Base-by-base conservation (phyloP, 306 rosid genomes). In the Begonia masoniana region DNA sequence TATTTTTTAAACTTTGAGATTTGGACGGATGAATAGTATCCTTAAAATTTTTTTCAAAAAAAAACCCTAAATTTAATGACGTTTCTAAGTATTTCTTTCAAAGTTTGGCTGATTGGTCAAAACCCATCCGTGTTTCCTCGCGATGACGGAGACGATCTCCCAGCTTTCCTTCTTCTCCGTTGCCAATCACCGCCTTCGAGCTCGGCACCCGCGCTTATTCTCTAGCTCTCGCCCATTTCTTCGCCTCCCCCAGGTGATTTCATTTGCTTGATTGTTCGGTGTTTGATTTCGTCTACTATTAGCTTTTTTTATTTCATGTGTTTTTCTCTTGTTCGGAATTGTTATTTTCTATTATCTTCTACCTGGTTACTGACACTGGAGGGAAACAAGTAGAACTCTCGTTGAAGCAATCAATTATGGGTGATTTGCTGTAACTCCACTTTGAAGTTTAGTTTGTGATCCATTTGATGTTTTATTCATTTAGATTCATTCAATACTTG, bases 91-190 rank as follows among this genome's bases (percentile, higher is more conserved):
- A 17, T 1, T 17, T 17, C 19, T 17, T 17, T 17, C 19, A 17
- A 17, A 17, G 19, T 17, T 17, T 17, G 19, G 19, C 1, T 17
- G 19, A 17, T 17, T 46, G 24, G 24, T 23, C 43, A 10, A 39
- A 7, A 14, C 45, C 52, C 1, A 17, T 19, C 39, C 60, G 2
- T 15, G 43, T 43, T 50, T 57, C 39, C 49, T 12, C 15, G 8
- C 39, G n/a, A 61, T 61, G 65, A 82, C 76, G 47, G 41, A 73
- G 31, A 52, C 77, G 58, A 60, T 61, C 52, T 76, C 89, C 41
- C 94, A 80, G 58, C 66, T 83, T 12, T 57, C 74, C 3, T 72
- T 78, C 67, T 79, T 78, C 63, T 59, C 79, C 63, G 68, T 89
- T 50, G 55, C 71, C 61, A 68, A 77, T 62, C 77, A 77, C 36